Evolutionary conservation across 805 yeast genomes (phyloP).

Genomic region (Wickerhamomyces subpelliculosus): DNA sequence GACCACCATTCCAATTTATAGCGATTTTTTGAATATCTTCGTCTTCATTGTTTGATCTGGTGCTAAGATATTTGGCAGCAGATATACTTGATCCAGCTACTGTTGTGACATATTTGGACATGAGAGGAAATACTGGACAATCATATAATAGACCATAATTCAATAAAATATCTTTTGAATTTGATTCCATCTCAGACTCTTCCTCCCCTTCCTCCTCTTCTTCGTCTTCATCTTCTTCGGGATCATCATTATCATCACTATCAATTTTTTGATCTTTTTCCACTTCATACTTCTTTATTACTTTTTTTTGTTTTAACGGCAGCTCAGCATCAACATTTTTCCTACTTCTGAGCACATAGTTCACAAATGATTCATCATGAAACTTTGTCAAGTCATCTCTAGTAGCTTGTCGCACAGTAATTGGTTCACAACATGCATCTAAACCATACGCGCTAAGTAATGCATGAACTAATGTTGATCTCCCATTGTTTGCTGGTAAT

Average conservation of each 20-base stretch:
- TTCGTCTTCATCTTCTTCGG: conserved; percentile 5
- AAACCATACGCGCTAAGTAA: conserved; percentile 37
- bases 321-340: conserved; percentile 8
- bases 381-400: conserved; percentile 36
- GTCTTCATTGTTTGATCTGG: conserved; percentile 2
- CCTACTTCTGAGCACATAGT: conserved; percentile 27
- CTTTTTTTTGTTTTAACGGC: neutral
- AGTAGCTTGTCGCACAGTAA: conserved; percentile 24
- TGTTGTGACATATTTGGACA: conserved; percentile 41
- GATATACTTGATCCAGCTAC: conserved; percentile 54
- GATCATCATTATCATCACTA: no score
- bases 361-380: conserved; percentile 41
- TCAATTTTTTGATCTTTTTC: conserved; percentile 3
- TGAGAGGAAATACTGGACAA: conserved; percentile 53
- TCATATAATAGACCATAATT: conserved; percentile 50
- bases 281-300: neutral
- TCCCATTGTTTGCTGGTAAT: conserved; percentile 46
- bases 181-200: neutral
- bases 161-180: conserved; percentile 13
- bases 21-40: conserved; percentile 29
- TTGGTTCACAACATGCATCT: conserved; percentile 17
- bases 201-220: conserved; percentile 1
- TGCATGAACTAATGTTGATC: conserved; percentile 38
- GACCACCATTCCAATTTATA: conserved; percentile 74
- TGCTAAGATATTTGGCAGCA: conserved; percentile 32